Base-by-base conservation (phyloP, 2,329 filamentous ascomycete species). In the Aspergillus chevalieri region DNA sequence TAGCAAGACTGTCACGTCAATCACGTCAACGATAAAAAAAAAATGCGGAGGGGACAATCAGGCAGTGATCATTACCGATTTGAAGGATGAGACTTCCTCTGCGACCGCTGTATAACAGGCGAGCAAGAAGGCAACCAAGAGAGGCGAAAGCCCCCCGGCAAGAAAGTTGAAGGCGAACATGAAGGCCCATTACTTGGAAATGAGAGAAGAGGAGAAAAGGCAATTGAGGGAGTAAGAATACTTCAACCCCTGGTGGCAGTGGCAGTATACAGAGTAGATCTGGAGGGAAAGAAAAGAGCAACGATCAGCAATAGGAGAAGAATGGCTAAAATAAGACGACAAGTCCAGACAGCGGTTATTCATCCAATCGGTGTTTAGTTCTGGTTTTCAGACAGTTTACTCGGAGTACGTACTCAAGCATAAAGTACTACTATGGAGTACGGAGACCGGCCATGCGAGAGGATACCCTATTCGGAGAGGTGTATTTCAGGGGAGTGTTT, bases 41-140 rank as follows among this genome's bases (percentile, higher is more conserved):
- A 19, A 33, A 21, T 34, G 38, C 22, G 26, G 19, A 33, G 10
- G 21, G 12, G 15, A 36, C 21, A 4, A 17, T 3, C 10, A 30
- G 26, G 26, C 26, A 30, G 26, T 30, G 26, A 30, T 30, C 59
- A 67, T 51, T 51, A 71, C 69, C 41, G 68, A 71, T 58, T 65
- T 68, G 47, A 65, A 72, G 28, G 64, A 59, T 2, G 62, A 57
- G 7, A 66, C 65, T n/a, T 68, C 56, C 44, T 65, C 63, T 3
- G 57, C 61, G 22, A 57, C 47, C 17, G 52, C 56, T 12, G 17
- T 19, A 21, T 12, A 41, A 6, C 38, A 41, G 4, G 19, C 17
- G 17, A 41, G 17, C n/a, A 41, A 12, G 15, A 61, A 38, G 33
- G 62, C 44, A 19, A 61, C 46, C 26, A 17, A 38, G 12, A 30